Conservation (phyloP, 768 basidiomycete genomes). For the Suillus decipiens region DNA sequence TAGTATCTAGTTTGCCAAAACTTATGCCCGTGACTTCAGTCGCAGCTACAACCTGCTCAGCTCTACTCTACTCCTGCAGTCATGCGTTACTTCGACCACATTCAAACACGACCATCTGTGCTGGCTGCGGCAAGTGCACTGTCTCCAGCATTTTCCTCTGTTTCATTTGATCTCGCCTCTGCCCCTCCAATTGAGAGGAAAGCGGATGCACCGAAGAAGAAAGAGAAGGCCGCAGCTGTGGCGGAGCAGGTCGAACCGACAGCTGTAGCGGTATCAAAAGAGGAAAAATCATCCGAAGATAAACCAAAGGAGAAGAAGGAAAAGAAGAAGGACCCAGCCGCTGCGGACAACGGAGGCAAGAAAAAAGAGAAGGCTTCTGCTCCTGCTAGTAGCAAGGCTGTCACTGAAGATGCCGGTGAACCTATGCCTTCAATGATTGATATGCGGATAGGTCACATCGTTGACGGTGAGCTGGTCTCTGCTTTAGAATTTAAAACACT, state of each 20-base stretch:
- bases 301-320: slow-evolving; percentile 56
- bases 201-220: slow-evolving; percentile 74
- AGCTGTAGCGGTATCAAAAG: slow-evolving; percentile 39
- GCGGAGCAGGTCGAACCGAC: slow-evolving; percentile 34
- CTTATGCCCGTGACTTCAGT: slow-evolving; percentile 41
- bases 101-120: slow-evolving; percentile 74
- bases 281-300: slow-evolving; percentile 22
- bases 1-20: slow-evolving; percentile 6
- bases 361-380: slow-evolving; percentile 44
- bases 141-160: slow-evolving; percentile 52
- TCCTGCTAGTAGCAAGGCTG: slow-evolving; percentile 32
- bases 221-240: slow-evolving; percentile 54
- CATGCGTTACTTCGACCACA: slow-evolving; percentile 93
- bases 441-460: slow-evolving; percentile 88
- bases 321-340: slow-evolving; percentile 43
- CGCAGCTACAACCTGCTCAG: slow-evolving; percentile 67
- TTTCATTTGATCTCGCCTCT: slow-evolving; percentile 72
- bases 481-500: not conserved
- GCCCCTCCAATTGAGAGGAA: slow-evolving; percentile 78
- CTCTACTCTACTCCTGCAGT: slow-evolving; percentile 81
- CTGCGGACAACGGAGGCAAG: slow-evolving; percentile 37
- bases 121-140: slow-evolving; percentile 54
- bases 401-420: slow-evolving; percentile 67
- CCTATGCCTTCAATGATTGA: slow-evolving; percentile 97
- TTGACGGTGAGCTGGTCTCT: slow-evolving; percentile 65